phyloP scores from a whole-genome alignment of 2,329 filamentous ascomycete genomes.

The Cytospora piceicola region DNA sequence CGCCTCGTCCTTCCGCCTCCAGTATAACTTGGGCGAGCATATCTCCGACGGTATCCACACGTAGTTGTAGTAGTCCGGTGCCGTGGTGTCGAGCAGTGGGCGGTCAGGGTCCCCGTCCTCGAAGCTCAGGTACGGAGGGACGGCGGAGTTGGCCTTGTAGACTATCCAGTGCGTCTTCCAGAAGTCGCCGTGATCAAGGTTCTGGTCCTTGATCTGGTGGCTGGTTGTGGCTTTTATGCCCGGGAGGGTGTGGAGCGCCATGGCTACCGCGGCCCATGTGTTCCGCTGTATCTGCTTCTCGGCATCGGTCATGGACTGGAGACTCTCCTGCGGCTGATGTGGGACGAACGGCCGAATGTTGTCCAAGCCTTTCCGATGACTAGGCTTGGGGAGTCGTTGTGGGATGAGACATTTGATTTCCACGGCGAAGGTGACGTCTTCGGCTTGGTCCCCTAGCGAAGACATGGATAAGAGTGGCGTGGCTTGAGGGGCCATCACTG shows the following conservation, averaged over 20 bases:
- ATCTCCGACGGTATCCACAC: conserved; percentile 44
- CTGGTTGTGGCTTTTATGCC: conserved; percentile 38
- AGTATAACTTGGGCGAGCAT: conserved; percentile 42
- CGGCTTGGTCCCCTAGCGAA: conserved; percentile 16
- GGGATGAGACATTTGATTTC: conserved; percentile 29
- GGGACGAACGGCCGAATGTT: conserved; percentile 25
- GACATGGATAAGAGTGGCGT: conserved; percentile 3
- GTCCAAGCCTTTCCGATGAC: not conserved
- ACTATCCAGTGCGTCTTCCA: conserved; percentile 46
- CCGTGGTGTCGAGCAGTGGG: conserved; percentile 10
- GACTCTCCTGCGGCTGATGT: conserved; percentile 19
- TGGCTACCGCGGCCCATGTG: conserved; percentile 22
- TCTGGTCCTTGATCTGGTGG: conserved; percentile 34
- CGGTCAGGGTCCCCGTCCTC: conserved; percentile 32
- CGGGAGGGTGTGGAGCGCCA: conserved; percentile 16
- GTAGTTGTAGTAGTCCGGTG: conserved; percentile 34
- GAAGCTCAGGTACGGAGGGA: conserved; percentile 35
- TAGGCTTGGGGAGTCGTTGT: not conserved
- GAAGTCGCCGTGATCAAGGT: conserved; percentile 38
- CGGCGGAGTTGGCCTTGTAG: conserved; percentile 47
- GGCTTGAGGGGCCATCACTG: conserved; percentile 11
- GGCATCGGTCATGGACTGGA: conserved; percentile 26
- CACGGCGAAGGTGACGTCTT: conserved; percentile 28
- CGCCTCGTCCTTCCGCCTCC: conserved; percentile 33
- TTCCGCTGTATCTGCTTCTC: conserved; percentile 22